Evolutionary conservation across 305 asterid species (phyloP).

Genomic region (Rubia balearica): DNA sequence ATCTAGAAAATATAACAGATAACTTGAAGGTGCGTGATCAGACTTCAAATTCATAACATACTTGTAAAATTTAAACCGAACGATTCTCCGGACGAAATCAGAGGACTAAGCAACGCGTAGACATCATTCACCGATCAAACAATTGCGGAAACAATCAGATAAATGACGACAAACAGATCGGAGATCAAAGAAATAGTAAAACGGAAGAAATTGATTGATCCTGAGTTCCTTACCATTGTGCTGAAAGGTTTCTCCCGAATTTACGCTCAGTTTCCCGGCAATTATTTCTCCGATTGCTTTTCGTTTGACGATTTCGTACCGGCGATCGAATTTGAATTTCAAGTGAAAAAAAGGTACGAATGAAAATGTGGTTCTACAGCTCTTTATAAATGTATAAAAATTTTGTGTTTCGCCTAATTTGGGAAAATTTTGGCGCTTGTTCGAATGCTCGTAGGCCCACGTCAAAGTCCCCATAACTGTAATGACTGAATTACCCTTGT

Average conservation of each 20-base stretch:
- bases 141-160: neutral
- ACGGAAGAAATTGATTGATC: neutral
- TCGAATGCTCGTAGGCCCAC: neutral
- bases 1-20: neutral
- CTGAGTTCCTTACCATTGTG: neutral
- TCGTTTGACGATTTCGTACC: neutral
- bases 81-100: neutral
- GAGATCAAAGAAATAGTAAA: neutral
- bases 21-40: neutral
- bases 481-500: neutral
- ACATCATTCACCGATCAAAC: neutral
- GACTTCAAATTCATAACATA: neutral
- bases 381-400: neutral
- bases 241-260: neutral
- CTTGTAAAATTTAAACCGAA: neutral
- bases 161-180: neutral
- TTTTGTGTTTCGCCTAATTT: neutral
- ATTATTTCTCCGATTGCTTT: neutral
- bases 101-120: neutral
- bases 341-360: neutral
- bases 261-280: neutral
- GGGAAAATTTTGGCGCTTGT: neutral
- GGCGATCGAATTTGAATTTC: slow-evolving; percentile 3
- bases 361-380: neutral
- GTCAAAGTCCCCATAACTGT: neutral